A percentile compares a stretch with the other conserved stretches of the same genome.
These are phyloP conservation scores for Paratinospora sagittata DNA, from an alignment of 164 flowering plant species.

Conservation along the genomic window DNA sequence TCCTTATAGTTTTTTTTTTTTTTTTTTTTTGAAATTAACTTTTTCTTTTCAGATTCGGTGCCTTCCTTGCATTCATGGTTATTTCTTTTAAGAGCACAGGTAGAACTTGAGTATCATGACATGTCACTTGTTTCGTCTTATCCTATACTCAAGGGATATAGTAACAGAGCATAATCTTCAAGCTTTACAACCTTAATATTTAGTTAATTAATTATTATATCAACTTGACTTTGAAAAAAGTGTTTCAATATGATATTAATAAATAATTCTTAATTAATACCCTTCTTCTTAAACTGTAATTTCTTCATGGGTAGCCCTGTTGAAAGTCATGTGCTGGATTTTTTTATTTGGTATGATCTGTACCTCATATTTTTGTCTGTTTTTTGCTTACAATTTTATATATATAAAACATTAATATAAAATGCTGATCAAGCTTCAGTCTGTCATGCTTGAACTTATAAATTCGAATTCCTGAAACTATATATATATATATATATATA, in stretches of 20 bases:
- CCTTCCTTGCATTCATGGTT: slow-evolving; percentile 1
- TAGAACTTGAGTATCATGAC: background rate
- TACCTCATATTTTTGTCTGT: background rate
- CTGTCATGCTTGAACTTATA: too few relatives aligned
- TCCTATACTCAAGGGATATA: too few relatives aligned
- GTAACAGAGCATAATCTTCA: too few relatives aligned
- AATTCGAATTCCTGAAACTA: background rate
- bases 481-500: too few relatives aligned
- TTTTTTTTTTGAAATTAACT: too few relatives aligned
- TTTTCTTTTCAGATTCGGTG: background rate
- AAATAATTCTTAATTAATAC: too few relatives aligned
- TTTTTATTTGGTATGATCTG: background rate
- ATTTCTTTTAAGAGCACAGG: background rate
- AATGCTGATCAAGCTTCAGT: background rate
- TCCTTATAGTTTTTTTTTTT: too few relatives aligned
- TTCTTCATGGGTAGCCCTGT: background rate
- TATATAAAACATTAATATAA: background rate
- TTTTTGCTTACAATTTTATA: background rate
- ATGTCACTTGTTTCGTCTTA: background rate
- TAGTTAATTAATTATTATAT: too few relatives aligned
- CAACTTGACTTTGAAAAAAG: background rate
- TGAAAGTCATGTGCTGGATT: too few relatives aligned
- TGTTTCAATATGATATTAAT: background rate
- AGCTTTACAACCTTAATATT: too few relatives aligned
- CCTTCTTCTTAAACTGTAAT: too few relatives aligned